These are phyloP conservation scores for Phialemoniopsis sp. DNA, from an alignment of 2,329 filamentous ascomycete genomes.

Conservation along the genomic window DNA sequence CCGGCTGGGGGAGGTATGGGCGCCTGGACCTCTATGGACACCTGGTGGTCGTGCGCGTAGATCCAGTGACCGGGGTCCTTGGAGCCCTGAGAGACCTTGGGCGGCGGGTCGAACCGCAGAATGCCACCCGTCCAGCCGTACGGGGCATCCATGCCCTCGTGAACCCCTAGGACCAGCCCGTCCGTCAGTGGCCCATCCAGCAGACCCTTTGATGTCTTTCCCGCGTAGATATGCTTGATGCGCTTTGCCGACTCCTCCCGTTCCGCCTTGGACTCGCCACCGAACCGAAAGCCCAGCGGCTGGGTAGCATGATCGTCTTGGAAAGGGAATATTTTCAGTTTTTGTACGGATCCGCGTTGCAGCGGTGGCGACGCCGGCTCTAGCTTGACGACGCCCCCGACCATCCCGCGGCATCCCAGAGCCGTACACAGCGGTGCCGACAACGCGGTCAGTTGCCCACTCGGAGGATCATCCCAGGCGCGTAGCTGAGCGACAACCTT, in stretches of 20 bases:
- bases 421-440: slow-evolving; percentile 73
- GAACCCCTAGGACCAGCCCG: slow-evolving; percentile 68
- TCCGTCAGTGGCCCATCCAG: slow-evolving; percentile 85
- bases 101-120: slow-evolving; percentile 68
- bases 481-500: slow-evolving; percentile 74
- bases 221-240: slow-evolving; percentile 68
- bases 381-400: slow-evolving; percentile 83
- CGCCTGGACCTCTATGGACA: slow-evolving; percentile 71
- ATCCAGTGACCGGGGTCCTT: slow-evolving; percentile 53
- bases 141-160: slow-evolving; percentile 47
- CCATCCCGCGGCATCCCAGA: slow-evolving; percentile 66
- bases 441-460: slow-evolving; percentile 73
- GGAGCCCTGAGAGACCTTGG: slow-evolving; percentile 25
- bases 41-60: slow-evolving; percentile 69
- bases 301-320: slow-evolving; percentile 48
- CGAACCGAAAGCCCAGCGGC: slow-evolving; percentile 68
- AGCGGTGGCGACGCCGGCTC: slow-evolving; percentile 75
- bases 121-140: slow-evolving; percentile 80
- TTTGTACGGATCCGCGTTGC: slow-evolving; percentile 47
- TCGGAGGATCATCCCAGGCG: slow-evolving; percentile 83
- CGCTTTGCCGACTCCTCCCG: slow-evolving; percentile 71
- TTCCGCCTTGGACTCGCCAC: slow-evolving; percentile 80
- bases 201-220: slow-evolving; percentile 53
- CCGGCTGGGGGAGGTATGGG: slow-evolving; percentile 64
- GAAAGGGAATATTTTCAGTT: slow-evolving; percentile 81